Evolutionary conservation across 768 basidiomycete genomes (phyloP).

Genomic region (Amanita pseudoporphyria): DNA sequence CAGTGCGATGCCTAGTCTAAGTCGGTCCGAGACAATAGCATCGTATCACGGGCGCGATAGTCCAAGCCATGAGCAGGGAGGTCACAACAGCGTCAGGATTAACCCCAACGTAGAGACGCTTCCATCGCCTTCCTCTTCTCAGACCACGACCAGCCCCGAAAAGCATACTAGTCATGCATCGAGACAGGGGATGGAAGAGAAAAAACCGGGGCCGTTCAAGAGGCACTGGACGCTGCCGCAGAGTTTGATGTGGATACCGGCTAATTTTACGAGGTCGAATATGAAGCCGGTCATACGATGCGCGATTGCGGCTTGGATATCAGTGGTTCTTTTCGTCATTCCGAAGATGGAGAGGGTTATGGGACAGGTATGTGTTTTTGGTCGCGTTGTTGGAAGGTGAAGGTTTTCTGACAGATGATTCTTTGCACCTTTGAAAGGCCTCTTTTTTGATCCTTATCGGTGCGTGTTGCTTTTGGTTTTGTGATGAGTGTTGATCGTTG

Average conservation of each 20-base stretch:
- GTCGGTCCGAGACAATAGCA: no score
- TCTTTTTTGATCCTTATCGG: constrained; percentile 58
- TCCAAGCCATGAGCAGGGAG: no score
- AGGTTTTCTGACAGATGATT: not conserved
- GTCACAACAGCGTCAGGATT: no score
- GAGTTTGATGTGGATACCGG: constrained; percentile 42
- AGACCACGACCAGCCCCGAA: not conserved
- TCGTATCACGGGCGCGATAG: no score
- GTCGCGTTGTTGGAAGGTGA: not conserved
- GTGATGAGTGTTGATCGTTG: not conserved
- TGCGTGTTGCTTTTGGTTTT: constrained; percentile 13
- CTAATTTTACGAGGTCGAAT: constrained; percentile 47
- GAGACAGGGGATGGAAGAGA: not conserved
- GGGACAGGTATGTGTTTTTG: constrained; percentile 40
- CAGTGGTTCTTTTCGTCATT: constrained; percentile 49
- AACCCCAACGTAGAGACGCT: not conserved
- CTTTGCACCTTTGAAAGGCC: constrained; percentile 18
- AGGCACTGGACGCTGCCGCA: not conserved
- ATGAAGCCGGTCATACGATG: constrained; percentile 57
- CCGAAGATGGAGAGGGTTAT: constrained; percentile 35
- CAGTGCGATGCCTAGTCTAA: no score
- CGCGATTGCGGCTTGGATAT: constrained; percentile 52
- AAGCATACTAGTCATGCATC: not conserved
- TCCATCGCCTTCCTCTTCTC: not conserved
- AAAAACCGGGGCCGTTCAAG: not conserved